Base-by-base conservation (phyloP, 1,284 basidiomycete genomes). In the Apiotrichum laibachii region DNA sequence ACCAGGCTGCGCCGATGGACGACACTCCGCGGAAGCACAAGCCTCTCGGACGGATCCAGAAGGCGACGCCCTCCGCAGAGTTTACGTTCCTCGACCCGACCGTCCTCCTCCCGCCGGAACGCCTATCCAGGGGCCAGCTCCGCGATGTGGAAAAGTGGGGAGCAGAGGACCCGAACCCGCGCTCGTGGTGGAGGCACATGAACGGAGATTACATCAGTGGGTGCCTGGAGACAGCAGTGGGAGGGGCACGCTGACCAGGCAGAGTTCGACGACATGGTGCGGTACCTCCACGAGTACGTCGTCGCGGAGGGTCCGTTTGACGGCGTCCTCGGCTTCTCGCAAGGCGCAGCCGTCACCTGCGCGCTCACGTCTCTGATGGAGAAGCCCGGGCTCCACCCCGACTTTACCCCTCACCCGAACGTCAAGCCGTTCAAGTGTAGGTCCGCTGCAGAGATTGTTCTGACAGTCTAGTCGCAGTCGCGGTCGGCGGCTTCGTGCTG, bases 291-390 rank as follows among this genome's bases (percentile, higher is more conserved):
- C 66, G 76, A 77, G 9, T 73, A 74, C 39, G 56, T 81, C 51
- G 65, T 72, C 43, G 70, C 72, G 50, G 67, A 79, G 35, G 71
- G 66, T 8, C 78, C 77, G 1, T 82, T 81, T 50, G 77, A 81
- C 55, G 90, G 90, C 37, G 82, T 92, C 16, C 85, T 92, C 70
- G 89, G 89, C 8, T 90, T 90, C 75, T 88, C 88, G 59, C 89
- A 93, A 78, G 90, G 90, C 33, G 90, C 87, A n/a, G 85, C 84
- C 11, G 84, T 92, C 80, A 90, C 89, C 39, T 86, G 72, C 8
- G 40, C n/a, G 13, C 40, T 42, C 16, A n/a, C 40, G 4, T 12
- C 40, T 7, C 40, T 42, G 40, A 76, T 84, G 31, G 83, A 84
- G 66, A 80, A 79, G 57, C 84, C 84, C 1, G 72, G 83, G 11